Evolutionary conservation across 1,139 yeast species (phyloP).

Genomic region (Kodamaea fungicola): DNA sequence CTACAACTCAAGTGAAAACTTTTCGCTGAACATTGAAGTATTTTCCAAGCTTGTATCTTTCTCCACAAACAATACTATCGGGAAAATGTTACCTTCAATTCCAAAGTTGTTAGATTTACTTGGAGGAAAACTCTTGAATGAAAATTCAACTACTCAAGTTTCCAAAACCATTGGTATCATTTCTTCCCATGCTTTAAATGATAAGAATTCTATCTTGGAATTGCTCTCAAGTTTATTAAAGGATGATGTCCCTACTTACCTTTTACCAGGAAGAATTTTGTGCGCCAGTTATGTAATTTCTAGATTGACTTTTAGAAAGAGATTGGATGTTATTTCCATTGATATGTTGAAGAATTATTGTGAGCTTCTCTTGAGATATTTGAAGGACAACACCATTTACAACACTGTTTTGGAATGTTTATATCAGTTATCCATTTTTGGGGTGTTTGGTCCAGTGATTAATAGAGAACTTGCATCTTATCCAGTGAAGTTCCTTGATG

Average conservation of each 20-base stretch:
- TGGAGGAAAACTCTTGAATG: conserved; percentile 21
- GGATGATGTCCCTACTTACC: conserved; percentile 13
- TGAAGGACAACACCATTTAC: conserved; percentile 20
- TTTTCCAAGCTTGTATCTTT: conserved; percentile 35
- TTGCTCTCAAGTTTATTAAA: conserved; percentile 11
- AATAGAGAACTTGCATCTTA: conserved; percentile 10
- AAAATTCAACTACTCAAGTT: conserved; percentile 35
- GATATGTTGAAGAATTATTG: conserved; percentile 16
- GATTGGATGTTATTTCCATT: conserved; percentile 21
- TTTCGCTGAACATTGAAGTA: conserved; percentile 23
- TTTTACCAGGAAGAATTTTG: conserved; percentile 25
- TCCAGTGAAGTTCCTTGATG: conserved; percentile 24
- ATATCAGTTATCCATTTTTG: conserved; percentile 59
- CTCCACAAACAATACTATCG: conserved; percentile 29
- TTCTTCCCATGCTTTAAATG: conserved; percentile 40
- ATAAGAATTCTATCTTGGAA: conserved; percentile 8
- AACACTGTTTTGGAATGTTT: conserved; percentile 43
- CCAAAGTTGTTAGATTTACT: conserved; percentile 22
- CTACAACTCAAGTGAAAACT: conserved; percentile 12
- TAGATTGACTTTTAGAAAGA: conserved; percentile 41
- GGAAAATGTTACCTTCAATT: conserved; percentile 16
- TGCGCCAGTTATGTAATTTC: conserved; percentile 51
- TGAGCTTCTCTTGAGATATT: conserved; percentile 13
- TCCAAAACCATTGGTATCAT: conserved; percentile 56
- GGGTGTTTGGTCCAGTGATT: conserved; percentile 39